These are phyloP conservation scores for Epipyxis sp. DNA, from an alignment of 108 stramenopile genomes.

Conservation along the genomic window DNA sequence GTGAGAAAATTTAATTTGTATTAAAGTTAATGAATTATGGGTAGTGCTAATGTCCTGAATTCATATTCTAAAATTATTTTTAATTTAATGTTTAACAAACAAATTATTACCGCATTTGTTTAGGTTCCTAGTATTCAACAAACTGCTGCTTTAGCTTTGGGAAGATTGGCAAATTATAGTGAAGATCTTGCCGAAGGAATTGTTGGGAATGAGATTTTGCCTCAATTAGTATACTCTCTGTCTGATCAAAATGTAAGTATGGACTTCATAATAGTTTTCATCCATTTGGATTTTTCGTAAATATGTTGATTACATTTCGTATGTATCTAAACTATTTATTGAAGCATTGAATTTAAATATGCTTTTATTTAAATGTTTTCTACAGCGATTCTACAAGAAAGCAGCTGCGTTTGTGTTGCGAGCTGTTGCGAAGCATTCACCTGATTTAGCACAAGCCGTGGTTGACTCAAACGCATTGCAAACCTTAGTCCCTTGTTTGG, in stretches of 20 bases:
- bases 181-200: slow-evolving; percentile 68
- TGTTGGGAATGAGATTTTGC: slow-evolving; percentile 66
- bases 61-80: too few relatives aligned
- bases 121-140: slow-evolving; percentile 65
- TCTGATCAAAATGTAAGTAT: slow-evolving; percentile 61
- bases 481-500: slow-evolving; percentile 62
- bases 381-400: slow-evolving; percentile 62
- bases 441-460: slow-evolving; percentile 66
- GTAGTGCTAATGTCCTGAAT: too few relatives aligned
- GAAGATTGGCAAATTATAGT: slow-evolving; percentile 62
- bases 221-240: slow-evolving; percentile 67
- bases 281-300: too few relatives aligned
- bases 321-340: too few relatives aligned
- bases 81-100: too few relatives aligned
- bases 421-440: slow-evolving; percentile 67
- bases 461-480: slow-evolving; percentile 65
- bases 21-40: not conserved
- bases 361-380: too few relatives aligned
- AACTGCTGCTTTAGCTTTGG: slow-evolving; percentile 62
- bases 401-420: slow-evolving; percentile 65
- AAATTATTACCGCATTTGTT: too few relatives aligned
- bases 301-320: not conserved
- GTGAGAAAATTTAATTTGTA: too few relatives aligned
- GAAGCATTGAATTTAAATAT: too few relatives aligned
- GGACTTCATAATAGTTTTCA: too few relatives aligned